Base-by-base conservation (phyloP, 2,329 filamentous ascomycete genomes). In the Aspergillus spinulosporus region DNA sequence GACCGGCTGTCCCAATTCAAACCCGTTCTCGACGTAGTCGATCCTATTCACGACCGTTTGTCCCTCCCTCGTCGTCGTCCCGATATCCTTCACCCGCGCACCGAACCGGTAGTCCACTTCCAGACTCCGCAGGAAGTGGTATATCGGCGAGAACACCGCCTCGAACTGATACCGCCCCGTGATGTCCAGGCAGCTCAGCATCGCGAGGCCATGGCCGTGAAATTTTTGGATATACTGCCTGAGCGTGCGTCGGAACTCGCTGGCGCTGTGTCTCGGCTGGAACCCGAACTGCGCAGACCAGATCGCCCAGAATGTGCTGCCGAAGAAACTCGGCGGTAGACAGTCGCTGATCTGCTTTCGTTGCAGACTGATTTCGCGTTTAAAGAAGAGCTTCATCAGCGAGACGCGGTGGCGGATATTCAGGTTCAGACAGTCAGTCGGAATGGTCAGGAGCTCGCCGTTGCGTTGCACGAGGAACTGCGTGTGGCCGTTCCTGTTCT, bases 241-340 rank as follows among this genome's bases (percentile, higher is more conserved):
- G 21, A 21, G 21, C 21, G 21, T 21, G 21, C 21, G 21, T 12
- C 54, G 54, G 28, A 64, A 64, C 36, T 63, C 62, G 9, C 32
- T 32, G 9, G 56, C 62, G 21, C 62, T 58, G 34, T 64, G 59
- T 59, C 59, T 61, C 14, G 60, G 62, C 39, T 62, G 56, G 32
- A 64, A 56, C 7, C 59, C 57, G 32, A 64, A 62, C 60, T 62
- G 62, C 9, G 55, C 47, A 2, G 56, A 58, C 62, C 62, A 62
- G 42, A 60, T 50, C n/a, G 46, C 52, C 60, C 62, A 64, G 50
- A 62, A 62, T 2, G 48, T 32, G 29, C 52, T 62, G 15, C 50
- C 29, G 26, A 64, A 64, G 31, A 64, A 64, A 2, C 9, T 50
- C 1, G 26, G 6, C 2, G 51, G 21, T 2, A 64, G 53, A 36